Evolutionary conservation across 345 rosid genomes (phyloP).

Genomic region (Cardamine occulta): DNA sequence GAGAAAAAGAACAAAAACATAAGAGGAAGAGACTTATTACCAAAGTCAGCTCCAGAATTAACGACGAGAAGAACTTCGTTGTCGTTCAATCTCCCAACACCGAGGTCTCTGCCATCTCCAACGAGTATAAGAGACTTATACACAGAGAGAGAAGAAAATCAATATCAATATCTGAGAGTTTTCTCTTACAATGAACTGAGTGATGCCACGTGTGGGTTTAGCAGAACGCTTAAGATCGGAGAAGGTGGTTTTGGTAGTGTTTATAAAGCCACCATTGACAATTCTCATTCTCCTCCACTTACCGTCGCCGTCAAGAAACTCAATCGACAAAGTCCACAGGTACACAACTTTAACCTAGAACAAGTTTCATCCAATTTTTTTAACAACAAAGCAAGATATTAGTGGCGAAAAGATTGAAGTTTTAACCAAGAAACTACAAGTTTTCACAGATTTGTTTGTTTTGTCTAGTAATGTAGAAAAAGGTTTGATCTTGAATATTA

Average conservation of each 20-base stretch:
- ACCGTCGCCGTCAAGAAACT: slow-evolving; percentile 89
- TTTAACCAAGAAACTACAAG: background rate
- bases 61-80: background rate
- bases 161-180: slow-evolving; percentile 59
- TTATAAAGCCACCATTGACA: slow-evolving; percentile 67
- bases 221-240: slow-evolving; percentile 69
- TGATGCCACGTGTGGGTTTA: slow-evolving; percentile 75
- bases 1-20: background rate
- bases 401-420: background rate
- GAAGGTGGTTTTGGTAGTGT: slow-evolving; percentile 99
- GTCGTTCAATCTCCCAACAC: slow-evolving; percentile 29
- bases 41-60: slow-evolving; percentile 63
- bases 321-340: slow-evolving; percentile 80
- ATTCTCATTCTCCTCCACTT: slow-evolving; percentile 42
- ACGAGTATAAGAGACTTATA: slow-evolving; percentile 63
- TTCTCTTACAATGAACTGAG: slow-evolving; percentile 70
- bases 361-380: background rate
- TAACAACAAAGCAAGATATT: background rate
- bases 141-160: slow-evolving; percentile 59
- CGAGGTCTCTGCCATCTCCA: slow-evolving; percentile 48
- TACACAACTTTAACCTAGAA: slow-evolving; percentile 32
- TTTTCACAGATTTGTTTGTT: background rate
- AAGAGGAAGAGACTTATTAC: slow-evolving; percentile 37
- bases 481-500: background rate
- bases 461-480: background rate